Conservation (phyloP, 208 protist species). For the Acanthamoeba lenticulata region DNA sequence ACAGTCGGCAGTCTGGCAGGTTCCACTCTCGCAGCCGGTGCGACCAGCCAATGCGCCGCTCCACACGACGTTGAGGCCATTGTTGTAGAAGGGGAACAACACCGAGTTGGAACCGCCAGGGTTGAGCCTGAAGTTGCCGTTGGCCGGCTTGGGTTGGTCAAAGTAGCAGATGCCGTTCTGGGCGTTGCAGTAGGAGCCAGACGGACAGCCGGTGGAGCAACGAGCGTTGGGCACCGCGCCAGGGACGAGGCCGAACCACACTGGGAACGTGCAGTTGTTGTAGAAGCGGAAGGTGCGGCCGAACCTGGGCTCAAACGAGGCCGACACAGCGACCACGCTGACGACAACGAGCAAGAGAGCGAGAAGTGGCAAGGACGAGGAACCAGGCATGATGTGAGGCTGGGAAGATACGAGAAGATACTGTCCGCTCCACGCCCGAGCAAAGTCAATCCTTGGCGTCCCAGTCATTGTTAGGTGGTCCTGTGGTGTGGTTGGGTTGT, state of each 20-base stretch:
- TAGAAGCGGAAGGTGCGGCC: not conserved
- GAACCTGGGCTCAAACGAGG: not conserved
- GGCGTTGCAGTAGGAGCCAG: not conserved
- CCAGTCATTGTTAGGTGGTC: too few species aligned
- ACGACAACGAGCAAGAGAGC: not conserved
- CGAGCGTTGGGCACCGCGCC: not conserved
- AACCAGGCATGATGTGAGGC: too few species aligned
- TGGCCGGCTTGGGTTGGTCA: not conserved
- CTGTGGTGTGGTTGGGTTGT: too few species aligned
- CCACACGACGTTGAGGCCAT: not conserved
- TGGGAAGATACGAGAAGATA: too few species aligned
- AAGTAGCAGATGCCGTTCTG: constrained; percentile 12
- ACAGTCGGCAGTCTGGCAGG: not conserved
- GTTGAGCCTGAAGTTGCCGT: not conserved
- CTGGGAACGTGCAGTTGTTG: not conserved
- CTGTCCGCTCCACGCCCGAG: too few species aligned
- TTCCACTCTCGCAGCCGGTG: not conserved
- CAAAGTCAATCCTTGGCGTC: too few species aligned
- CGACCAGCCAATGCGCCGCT: not conserved
- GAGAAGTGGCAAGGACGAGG: too few species aligned
- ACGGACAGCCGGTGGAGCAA: not conserved
- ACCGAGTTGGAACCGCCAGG: not conserved
- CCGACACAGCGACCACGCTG: not conserved
- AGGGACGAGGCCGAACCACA: not conserved
- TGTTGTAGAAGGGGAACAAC: not conserved